Percentiles rank a stretch among this genome's conserved stretches.
phyloP scores from a whole-genome alignment of 805 yeast genomes.

The Kodamaea lidongshanica region DNA sequence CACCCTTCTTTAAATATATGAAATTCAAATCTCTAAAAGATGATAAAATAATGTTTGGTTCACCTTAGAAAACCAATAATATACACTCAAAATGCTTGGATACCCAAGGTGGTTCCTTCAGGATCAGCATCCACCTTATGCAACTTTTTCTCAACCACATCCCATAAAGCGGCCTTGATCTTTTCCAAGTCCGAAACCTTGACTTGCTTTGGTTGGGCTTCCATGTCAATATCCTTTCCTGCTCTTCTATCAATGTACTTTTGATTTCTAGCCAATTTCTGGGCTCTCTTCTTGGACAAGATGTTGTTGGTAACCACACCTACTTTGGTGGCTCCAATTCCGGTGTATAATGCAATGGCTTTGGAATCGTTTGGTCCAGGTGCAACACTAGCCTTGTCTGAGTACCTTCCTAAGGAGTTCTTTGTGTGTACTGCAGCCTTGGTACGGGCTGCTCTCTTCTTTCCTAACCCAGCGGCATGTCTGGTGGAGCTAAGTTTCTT shows the following conservation, averaged over 20 bases:
- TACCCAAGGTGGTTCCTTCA: slow-evolving; percentile 82
- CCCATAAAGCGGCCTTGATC: slow-evolving; percentile 65
- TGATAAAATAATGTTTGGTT: too few species aligned
- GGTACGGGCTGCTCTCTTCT: slow-evolving; percentile 50
- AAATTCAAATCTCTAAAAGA: too few species aligned
- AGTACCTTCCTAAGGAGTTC: slow-evolving; percentile 23
- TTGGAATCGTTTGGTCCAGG: slow-evolving; percentile 31
- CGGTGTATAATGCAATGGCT: slow-evolving; percentile 42
- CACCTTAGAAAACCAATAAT: slow-evolving; percentile 2
- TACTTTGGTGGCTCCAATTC: slow-evolving; percentile 22
- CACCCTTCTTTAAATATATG: too few species aligned
- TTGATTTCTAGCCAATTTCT: slow-evolving; percentile 74
- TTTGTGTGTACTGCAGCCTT: slow-evolving; percentile 34
- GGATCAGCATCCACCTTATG: slow-evolving; percentile 43
- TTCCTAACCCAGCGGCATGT: slow-evolving; percentile 45
- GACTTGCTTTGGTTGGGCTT: slow-evolving; percentile 20
- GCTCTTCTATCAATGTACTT: slow-evolving; percentile 60
- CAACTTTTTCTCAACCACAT: slow-evolving; percentile 56
- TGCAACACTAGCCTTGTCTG: slow-evolving; percentile 28
- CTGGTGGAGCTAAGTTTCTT: slow-evolving; percentile 46
- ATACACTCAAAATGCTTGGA: slow-evolving; percentile 46
- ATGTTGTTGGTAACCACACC: slow-evolving; percentile 49
- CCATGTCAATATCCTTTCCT: slow-evolving; percentile 29
- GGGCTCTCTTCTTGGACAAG: slow-evolving; percentile 69
- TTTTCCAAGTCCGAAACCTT: slow-evolving; percentile 33